phyloP scores from a whole-genome alignment of 495 filamentous ascomycete species.

The Penicillium pulvis region DNA sequence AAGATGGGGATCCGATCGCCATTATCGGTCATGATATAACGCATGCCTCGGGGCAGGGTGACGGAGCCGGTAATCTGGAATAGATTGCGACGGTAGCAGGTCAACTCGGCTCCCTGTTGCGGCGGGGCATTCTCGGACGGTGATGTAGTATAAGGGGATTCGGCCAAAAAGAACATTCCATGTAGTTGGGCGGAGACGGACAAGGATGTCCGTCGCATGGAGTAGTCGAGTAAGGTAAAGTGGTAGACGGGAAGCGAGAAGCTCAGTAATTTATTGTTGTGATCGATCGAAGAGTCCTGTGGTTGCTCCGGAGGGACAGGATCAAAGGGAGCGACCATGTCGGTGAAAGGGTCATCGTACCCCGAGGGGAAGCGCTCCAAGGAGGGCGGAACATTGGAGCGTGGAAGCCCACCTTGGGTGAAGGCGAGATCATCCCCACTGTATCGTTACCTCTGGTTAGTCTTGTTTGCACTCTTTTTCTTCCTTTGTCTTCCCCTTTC shows the following conservation, averaged over 20 bases:
- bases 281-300: conserved; percentile 56
- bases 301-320: conserved; percentile 40
- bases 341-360: conserved; percentile 71
- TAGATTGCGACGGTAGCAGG: conserved; percentile 87
- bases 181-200: conserved; percentile 81
- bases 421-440: conserved; percentile 47
- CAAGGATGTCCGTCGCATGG: conserved; percentile 58
- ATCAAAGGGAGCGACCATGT: conserved; percentile 55
- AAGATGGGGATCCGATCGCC: conserved; percentile 73
- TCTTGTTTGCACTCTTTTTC: neutral
- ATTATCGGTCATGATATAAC: conserved; percentile 75
- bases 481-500: neutral
- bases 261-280: conserved; percentile 77
- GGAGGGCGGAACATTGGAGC: conserved; percentile 11
- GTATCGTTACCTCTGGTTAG: conserved; percentile 3
- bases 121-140: conserved; percentile 67
- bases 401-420: conserved; percentile 34
- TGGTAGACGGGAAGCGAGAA: conserved; percentile 72
- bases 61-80: conserved; percentile 88
- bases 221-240: conserved; percentile 70
- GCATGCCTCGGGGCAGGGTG: conserved; percentile 69
- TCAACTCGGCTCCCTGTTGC: conserved; percentile 68
- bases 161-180: conserved; percentile 95
- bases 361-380: conserved; percentile 50
- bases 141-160: conserved; percentile 69